Conservation (phyloP, 2,329 filamentous ascomycete species). For the Colletotrichum sublineola region DNA sequence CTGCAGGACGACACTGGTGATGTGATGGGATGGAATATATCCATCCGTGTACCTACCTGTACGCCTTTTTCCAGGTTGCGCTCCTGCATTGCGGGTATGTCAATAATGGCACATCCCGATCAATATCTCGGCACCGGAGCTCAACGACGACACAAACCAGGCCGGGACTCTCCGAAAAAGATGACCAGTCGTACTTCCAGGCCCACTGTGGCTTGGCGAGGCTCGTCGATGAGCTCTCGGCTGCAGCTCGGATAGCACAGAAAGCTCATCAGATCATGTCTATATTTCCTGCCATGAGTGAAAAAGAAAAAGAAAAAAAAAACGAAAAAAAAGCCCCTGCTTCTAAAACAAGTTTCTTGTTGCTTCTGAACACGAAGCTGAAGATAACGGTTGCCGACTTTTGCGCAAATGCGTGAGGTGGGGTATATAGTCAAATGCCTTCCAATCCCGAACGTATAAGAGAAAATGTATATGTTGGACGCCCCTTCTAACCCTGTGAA, state of each 20-base stretch:
- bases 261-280: not conserved
- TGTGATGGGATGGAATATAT: not conserved
- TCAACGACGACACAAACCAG: too few relatives aligned
- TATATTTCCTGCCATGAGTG: not conserved
- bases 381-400: slow-evolving; percentile 5
- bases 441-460: not conserved
- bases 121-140: too few relatives aligned
- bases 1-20: not conserved
- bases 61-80: not conserved
- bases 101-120: too few relatives aligned
- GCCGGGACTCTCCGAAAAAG: too few relatives aligned
- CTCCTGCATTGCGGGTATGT: not conserved
- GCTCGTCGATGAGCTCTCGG: not conserved
- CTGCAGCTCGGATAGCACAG: too few relatives aligned
- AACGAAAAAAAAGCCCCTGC: too few relatives aligned
- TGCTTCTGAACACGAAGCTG: not conserved
- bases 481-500: slow-evolving; percentile 3
- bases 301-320: too few relatives aligned
- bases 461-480: not conserved
- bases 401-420: slow-evolving; percentile 11
- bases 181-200: not conserved
- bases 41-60: too few relatives aligned
- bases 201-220: too few relatives aligned
- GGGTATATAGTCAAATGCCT: slow-evolving; percentile 25
- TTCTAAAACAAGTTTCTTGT: too few relatives aligned